Evolutionary conservation across 129 eudicot species (phyloP).

Genomic region (Artemisia tridentata): DNA sequence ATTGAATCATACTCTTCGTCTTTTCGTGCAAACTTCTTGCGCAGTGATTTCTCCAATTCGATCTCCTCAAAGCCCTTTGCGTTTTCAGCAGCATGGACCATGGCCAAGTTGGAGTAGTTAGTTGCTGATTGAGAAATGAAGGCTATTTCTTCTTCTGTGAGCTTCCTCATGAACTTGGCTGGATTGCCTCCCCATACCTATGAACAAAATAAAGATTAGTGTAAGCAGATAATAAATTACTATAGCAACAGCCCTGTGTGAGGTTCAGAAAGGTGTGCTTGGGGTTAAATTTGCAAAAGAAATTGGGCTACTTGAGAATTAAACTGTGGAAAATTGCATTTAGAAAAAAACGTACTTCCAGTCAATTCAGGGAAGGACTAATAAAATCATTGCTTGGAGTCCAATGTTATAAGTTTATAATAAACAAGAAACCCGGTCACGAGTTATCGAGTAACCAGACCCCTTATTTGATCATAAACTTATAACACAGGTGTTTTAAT

Average conservation of each 20-base stretch:
- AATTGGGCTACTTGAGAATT: background rate
- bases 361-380: background rate
- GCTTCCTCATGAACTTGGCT: constrained; percentile 91
- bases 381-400: background rate
- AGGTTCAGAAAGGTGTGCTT: background rate
- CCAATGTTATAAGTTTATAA: background rate
- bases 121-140: constrained; percentile 83
- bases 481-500: background rate
- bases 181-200: constrained; percentile 99
- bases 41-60: constrained; percentile 73
- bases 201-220: background rate
- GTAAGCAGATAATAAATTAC: too few relatives aligned
- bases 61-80: constrained; percentile 66
- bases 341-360: background rate
- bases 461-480: background rate
- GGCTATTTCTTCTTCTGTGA: constrained; percentile 88
- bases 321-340: background rate
- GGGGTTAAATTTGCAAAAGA: background rate
- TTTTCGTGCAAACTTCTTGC: constrained; percentile 71
- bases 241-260: background rate
- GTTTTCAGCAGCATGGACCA: constrained; percentile 90
- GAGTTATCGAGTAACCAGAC: background rate
- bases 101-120: constrained; percentile 76
- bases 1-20: constrained; percentile 81
- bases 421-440: background rate